Percentiles rank a stretch among this genome's conserved stretches.
phyloP scores from a whole-genome alignment of 2,329 filamentous ascomycete species.

The Drechslera avenae region DNA sequence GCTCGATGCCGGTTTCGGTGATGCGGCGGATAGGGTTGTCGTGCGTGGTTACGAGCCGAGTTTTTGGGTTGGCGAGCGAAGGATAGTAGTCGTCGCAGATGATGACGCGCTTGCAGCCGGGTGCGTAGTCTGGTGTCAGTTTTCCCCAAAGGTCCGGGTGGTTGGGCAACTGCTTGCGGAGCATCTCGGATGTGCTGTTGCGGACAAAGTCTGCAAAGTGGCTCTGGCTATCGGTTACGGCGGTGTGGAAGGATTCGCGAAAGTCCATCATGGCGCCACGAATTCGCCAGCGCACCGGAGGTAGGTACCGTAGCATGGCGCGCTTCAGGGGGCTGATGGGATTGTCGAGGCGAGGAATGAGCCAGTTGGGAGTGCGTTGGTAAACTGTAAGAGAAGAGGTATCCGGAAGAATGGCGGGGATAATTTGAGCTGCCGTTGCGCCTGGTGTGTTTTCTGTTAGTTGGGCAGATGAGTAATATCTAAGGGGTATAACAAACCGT shows the following conservation, averaged over 20 bases:
- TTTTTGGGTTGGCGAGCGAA: conserved; percentile 54
- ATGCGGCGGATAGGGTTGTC: conserved; percentile 52
- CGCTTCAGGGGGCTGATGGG: conserved; percentile 52
- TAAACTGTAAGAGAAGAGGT: conserved; percentile 59
- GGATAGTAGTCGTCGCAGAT: conserved; percentile 63
- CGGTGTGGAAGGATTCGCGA: conserved; percentile 56
- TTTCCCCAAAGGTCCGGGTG: conserved; percentile 59
- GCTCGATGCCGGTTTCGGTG: conserved; percentile 54
- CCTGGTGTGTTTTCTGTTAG: conserved; percentile 38
- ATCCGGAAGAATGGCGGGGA: conserved; percentile 61
- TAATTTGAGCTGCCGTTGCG: conserved; percentile 63
- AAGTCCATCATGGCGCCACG: conserved; percentile 61
- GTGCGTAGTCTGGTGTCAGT: conserved; percentile 59
- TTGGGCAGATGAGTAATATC: background rate
- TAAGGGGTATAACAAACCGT: conserved; percentile 48
- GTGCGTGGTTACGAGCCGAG: conserved; percentile 58
- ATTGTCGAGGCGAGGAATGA: conserved; percentile 59
- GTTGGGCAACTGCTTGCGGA: conserved; percentile 56
- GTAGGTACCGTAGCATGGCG: conserved; percentile 56
- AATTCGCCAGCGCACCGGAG: conserved; percentile 57
- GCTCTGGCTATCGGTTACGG: conserved; percentile 51
- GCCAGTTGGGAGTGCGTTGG: conserved; percentile 65
- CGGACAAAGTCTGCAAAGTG: conserved; percentile 51
- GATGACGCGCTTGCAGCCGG: conserved; percentile 62
- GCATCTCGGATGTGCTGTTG: conserved; percentile 42